Evolutionary conservation across 2,329 filamentous ascomycete species (phyloP), one percentile per base, ranked within the genome.

Genomic region (Trichoderma koningiopsis): DNA sequence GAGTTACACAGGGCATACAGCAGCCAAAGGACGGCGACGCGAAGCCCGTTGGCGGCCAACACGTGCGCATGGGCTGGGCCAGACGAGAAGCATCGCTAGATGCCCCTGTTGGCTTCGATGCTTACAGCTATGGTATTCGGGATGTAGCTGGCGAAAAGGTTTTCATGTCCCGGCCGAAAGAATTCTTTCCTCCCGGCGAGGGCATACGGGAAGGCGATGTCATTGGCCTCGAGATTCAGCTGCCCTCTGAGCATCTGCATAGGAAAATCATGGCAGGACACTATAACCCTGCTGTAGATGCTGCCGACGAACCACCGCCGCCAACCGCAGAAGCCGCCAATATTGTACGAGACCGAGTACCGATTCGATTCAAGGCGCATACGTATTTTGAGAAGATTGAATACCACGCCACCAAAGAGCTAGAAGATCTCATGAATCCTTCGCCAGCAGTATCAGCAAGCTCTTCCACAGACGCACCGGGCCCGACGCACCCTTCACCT

Each of bases 331-430:
- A 88, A 71, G 87, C 87, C 0, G 82, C 88, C 19, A 96, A 98
- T 78, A 92, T 98, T 71, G 92, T 99, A 70, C 93, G 96, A 71
- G 96, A 99, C 79, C 92, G 96, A 60, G 93, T 97, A 56, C 94
- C 96, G 0, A 97, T 98, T 73, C 90, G 94, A 11, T 96, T 97
- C 83, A 97, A 97, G 80, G 89, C 91, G 53, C 93, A 96, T 78
- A 91, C 94, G 65, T 97, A 96, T 82, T 97, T 97, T 79, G 95
- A 98, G 80, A 91, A 93, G 77, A 92, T 94, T 72, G 94, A 97
- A 77, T 96, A 96, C 78, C 92, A 95, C 74, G 85, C 92, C 0
- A 91, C 91, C 13, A 96, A 97, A 77, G 91, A 96, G 73, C 88
- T 98, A 52, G 94, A 97, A 75, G 92, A 97, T 75, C 82, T 92